Conservation (phyloP, 176 grass and related monocot genomes). For the Oryza meridionalis region DNA sequence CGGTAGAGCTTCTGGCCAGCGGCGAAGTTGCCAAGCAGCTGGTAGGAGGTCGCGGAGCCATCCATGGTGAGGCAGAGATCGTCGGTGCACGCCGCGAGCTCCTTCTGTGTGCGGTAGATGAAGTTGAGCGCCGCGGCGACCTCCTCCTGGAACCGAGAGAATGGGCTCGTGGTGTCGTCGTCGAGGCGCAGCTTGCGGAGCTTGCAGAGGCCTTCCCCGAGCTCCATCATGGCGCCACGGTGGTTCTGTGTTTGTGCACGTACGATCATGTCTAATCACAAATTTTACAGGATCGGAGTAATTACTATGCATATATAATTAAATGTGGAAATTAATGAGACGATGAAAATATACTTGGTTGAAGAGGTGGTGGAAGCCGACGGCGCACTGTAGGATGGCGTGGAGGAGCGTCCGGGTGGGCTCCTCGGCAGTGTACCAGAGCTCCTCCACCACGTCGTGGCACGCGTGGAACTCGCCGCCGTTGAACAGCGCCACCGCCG, state of each 20-base stretch:
- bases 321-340: too few relatives aligned
- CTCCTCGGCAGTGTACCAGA: conserved; percentile 81
- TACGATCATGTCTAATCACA: too few relatives aligned
- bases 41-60: conserved; percentile 78
- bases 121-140: conserved; percentile 70
- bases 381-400: conserved; percentile 77
- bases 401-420: conserved; percentile 80
- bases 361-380: conserved; percentile 89
- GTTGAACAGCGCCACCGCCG: conserved; percentile 77
- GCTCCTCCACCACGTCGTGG: conserved; percentile 91
- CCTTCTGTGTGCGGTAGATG: conserved; percentile 90
- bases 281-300: too few relatives aligned
- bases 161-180: conserved; percentile 9
- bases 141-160: conserved; percentile 68
- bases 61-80: conserved; percentile 78
- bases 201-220: conserved; percentile 92
- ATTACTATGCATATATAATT: too few relatives aligned
- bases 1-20: conserved; percentile 69
- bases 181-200: conserved; percentile 65
- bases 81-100: conserved; percentile 70
- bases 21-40: conserved; percentile 80
- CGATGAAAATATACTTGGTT: conserved; percentile 48
- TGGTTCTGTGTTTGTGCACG: conserved; percentile 54
- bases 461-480: conserved; percentile 73
- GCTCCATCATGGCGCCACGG: conserved; percentile 88